phyloP scores from a whole-genome alignment of 805 yeast genomes.

The Candida stauntonica region DNA sequence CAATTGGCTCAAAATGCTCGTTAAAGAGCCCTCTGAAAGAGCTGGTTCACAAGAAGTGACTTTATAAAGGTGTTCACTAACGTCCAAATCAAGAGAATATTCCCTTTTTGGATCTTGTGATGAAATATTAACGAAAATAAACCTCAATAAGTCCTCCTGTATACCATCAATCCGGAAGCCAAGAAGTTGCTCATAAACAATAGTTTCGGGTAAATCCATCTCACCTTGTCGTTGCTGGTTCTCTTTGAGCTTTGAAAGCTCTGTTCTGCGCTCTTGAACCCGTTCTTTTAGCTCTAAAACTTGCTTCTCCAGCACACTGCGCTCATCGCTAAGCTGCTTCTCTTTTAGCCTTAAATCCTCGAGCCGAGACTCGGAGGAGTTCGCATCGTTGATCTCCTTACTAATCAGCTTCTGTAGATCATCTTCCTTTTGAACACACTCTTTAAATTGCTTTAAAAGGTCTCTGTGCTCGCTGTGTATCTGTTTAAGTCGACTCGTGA shows the following conservation, averaged over 20 bases:
- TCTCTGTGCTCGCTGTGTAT: slow-evolving; percentile 30
- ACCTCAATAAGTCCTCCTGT: slow-evolving; percentile 40
- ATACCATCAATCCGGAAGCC: slow-evolving; percentile 54
- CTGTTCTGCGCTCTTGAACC: slow-evolving; percentile 30
- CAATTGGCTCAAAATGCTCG: slow-evolving; percentile 13
- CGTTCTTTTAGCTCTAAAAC: slow-evolving; percentile 32
- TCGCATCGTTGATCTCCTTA: slow-evolving; percentile 26
- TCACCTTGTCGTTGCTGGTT: slow-evolving; percentile 40
- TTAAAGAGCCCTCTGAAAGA: slow-evolving; percentile 26
- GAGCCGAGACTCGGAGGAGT: slow-evolving; percentile 32
- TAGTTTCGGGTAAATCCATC: slow-evolving; percentile 47
- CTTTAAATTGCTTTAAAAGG: slow-evolving; percentile 24
- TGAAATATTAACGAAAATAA: slow-evolving; percentile 47
- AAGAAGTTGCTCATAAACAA: slow-evolving; percentile 46
- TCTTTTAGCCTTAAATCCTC: slow-evolving; percentile 32
- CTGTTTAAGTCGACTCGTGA: slow-evolving; percentile 30
- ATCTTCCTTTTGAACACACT: slow-evolving; percentile 7
- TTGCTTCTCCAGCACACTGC: slow-evolving; percentile 26
- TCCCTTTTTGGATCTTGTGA: slow-evolving; percentile 37
- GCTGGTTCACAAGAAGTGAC: slow-evolving; percentile 37
- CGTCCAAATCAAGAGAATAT: slow-evolving; percentile 42
- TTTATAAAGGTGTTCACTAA: slow-evolving; percentile 38
- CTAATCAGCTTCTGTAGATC: slow-evolving; percentile 11
- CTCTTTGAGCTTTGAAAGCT: slow-evolving; percentile 31
- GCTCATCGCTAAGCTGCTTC: slow-evolving; percentile 30